Conservation (phyloP, 2,329 filamentous ascomycete species). For the Colletotrichum cordylinicola region DNA sequence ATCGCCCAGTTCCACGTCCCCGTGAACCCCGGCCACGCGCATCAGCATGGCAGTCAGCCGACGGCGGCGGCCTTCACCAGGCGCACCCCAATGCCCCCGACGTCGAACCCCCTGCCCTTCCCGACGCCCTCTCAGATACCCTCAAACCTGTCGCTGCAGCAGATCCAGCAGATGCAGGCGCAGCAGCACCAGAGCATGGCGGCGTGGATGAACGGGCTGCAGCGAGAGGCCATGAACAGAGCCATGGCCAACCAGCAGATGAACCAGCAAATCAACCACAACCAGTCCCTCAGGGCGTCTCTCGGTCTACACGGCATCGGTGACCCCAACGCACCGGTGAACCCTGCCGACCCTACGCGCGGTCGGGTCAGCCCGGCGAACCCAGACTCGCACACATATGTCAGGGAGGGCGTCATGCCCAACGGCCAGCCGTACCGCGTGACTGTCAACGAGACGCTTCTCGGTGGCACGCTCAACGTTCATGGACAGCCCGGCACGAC, state of each 20-base stretch:
- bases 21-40: constrained; percentile 21
- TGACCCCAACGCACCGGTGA: constrained; percentile 30
- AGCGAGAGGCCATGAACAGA: constrained; percentile 49
- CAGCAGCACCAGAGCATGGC: constrained; percentile 48
- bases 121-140: constrained; percentile 35
- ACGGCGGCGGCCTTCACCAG: constrained; percentile 30
- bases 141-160: constrained; percentile 22
- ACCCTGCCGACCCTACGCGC: constrained; percentile 25
- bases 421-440: constrained; percentile 24
- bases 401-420: constrained; percentile 19
- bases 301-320: constrained; percentile 47
- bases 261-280: constrained; percentile 49
- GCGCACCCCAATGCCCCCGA: constrained; percentile 33
- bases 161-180: constrained; percentile 25
- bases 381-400: constrained; percentile 17
- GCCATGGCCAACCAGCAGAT: constrained; percentile 48
- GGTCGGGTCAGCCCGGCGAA: constrained; percentile 34
- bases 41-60: constrained; percentile 32
- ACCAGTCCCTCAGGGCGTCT: constrained; percentile 46
- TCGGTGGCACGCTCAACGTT: not conserved
- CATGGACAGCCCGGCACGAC: constrained; percentile 1
- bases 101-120: constrained; percentile 29
- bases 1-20: constrained; percentile 14
- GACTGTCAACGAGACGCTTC: constrained; percentile 23
- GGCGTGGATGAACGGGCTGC: constrained; percentile 52